Base-by-base conservation (phyloP, 2,329 filamentous ascomycete species). In the Fusarium sp. region DNA sequence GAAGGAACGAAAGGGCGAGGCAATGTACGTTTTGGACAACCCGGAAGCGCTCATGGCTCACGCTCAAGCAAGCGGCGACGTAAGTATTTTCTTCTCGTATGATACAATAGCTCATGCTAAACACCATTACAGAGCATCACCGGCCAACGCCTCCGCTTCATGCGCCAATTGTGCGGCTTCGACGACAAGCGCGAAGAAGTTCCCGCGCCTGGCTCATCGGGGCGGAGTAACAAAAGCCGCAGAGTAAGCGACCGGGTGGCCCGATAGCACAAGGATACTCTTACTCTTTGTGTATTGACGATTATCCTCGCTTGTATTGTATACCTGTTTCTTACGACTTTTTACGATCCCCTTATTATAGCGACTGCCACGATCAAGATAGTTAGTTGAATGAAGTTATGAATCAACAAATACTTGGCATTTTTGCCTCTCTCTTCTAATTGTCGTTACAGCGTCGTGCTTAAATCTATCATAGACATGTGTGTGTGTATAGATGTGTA, bases 41-140 rank as follows among this genome's bases (percentile, higher is more conserved):
- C 88, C 87, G 0, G 88, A 90, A 72, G 78, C 87, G 58, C 78
- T 91, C 48, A 86, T 88, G 82, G 88, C 88, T 81, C 84, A 87
- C 42, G 86, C 88, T 3, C 82, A 86, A 68, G 84, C 84, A 66
- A 81, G 81, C 31, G 82, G 82, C 33, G 85, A 88, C 69, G 88
- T 90, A 74, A 71, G 86, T 39, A n/a, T 36, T 17, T 36, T 52
- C 24, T 31, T 38, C 48, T 33, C 15, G 43, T 51, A 26, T 43
- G 18, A 17, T 51, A 8, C 36, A 49, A 7, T 28, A 20, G n/a
- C 17, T 4, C 7, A 20, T 28, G 44, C 48, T 49, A 49, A 36
- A 26, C 20, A 20, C 15, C n/a, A 14, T 9, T 45, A 17, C 26
- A 90, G 88, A 89, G 83, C 74, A 81, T 89, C 24, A 81, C 87